Percentiles rank a stretch among this genome's conserved stretches.
phyloP scores from a whole-genome alignment of 2,329 filamentous ascomycete genomes.

The Stagonosporopsis chrysanthemi region DNA sequence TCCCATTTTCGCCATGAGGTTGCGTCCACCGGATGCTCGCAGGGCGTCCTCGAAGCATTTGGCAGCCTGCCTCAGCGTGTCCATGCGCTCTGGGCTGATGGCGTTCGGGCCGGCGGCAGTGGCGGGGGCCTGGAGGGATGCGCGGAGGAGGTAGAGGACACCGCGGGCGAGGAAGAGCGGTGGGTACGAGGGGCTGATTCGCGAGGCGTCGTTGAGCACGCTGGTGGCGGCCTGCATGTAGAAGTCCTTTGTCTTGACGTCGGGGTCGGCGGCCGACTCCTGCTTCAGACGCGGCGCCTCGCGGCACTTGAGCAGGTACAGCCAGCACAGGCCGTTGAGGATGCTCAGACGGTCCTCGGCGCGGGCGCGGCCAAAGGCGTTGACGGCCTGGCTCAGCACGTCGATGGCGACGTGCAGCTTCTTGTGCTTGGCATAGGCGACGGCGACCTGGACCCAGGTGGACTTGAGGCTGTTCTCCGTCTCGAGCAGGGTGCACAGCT shows the following conservation, averaged over 20 bases:
- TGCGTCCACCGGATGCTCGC: constrained; percentile 81
- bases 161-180: constrained; percentile 91
- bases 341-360: constrained; percentile 86
- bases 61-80: constrained; percentile 82
- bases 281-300: constrained; percentile 74
- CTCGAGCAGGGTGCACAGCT: constrained; percentile 93
- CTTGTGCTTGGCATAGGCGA: constrained; percentile 95
- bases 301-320: constrained; percentile 88
- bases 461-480: constrained; percentile 90
- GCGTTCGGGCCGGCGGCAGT: constrained; percentile 69
- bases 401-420: constrained; percentile 85
- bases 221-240: constrained; percentile 91
- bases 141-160: constrained; percentile 84
- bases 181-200: constrained; percentile 90
- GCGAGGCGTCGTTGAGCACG: constrained; percentile 92
- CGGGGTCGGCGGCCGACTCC: constrained; percentile 54
- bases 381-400: constrained; percentile 74
- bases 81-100: constrained; percentile 74
- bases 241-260: constrained; percentile 89
- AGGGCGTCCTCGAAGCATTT: constrained; percentile 96
- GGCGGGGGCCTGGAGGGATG: constrained; percentile 80
- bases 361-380: constrained; percentile 72
- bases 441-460: constrained; percentile 97
- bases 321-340: constrained; percentile 85
- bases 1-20: constrained; percentile 91